Evolutionary conservation across 2,329 filamentous ascomycete genomes (phyloP), one percentile per base, ranked within the genome.

Genomic region (Epichloe sp.): DNA sequence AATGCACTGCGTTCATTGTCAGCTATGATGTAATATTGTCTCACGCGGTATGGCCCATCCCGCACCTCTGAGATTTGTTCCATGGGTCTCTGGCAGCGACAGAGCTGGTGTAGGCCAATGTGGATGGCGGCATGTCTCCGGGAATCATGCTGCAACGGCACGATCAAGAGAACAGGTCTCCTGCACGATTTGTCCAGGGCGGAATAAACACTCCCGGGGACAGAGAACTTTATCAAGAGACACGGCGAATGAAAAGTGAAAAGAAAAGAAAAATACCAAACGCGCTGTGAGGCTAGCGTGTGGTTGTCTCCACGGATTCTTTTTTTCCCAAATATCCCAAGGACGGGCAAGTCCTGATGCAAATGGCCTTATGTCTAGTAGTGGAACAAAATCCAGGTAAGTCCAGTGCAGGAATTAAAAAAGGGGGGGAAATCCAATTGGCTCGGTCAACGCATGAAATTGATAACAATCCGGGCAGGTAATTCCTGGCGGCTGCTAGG

Each of bases 61-160:
- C 73, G 71, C 71, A 79, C 76, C 74, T 79, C 66, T 71, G 73
- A 57, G 71, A 66, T 56, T 72, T 62, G 56, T 71, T 70, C 75
- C 75, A 78, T 52, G 72, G 68, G 58, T 72, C 69, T 63, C 68
- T 70, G 54, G 72, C 65, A 63, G 70, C 68, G 60, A 66, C 65
- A 57, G 73, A 61, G 55, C 64, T 67, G 61, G 69, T 71, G 64
- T 75, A 76, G 55, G 69, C 65, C 67, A 72, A 68, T 50, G 74
- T 70, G 60, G 70, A 67, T 56, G 73, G 71, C 44, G 70, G 67
- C 71, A 74, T 72, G 55, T 68, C 64, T 60, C 64, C 62, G 53
- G 63, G 62, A 59, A 64, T 65, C 65, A 68, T 66, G 58, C 59
- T 63, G 50, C 36, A n/a, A 31, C 12, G 35, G 15, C 26, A 40